Evolutionary conservation across 331 rosid genomes (phyloP), one percentile per base, ranked within the genome.

Genomic region (Erythrophleum ivorense): DNA sequence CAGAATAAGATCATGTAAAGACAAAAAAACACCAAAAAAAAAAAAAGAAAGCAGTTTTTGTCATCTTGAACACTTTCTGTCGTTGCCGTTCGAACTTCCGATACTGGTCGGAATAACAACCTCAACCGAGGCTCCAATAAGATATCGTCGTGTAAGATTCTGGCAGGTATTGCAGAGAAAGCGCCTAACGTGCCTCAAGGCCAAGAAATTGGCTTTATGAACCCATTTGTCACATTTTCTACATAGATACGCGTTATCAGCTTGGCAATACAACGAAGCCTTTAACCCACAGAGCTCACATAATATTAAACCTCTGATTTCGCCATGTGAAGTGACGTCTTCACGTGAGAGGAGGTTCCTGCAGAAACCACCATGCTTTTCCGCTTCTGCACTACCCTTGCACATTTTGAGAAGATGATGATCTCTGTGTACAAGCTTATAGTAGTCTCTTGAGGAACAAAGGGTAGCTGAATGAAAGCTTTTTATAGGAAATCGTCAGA

Each of bases 121-220:
- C 89, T 87, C 83, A 0, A 66, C 60, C 1, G 96, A 77, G 45
- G 85, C 87, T 75, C 94, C 91, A 15, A 91, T 58, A 18, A 92
- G 90, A 69, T 85, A 92, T 33, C 94, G 70, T 43, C 74, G 79
- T 0, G 97, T 89, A 76, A 82, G 93, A 77, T 87, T 91, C 53
- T 89, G 96, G 36, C 98, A 94, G 3, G 87, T 80, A 5, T 84
- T 74, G 85, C 97, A 94, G 52, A 94, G 91, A 66, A 92, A 84
- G 81, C 93, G 85, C 78, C 98, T 78, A 11, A 89, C 80, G 46
- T 94, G 98, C 73, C 98, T 87, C 9, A 71, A 87, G 34, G 98
- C 96, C 66, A 94, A 87, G 82, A 91, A 87, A 73, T 94, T 94
- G 21, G 98, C 98, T 29, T 80, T 83, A 67, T 94, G 98, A 86